Base-by-base conservation (phyloP, 352 stramenopile genomes). In the Phytophthora tentaculata region DNA sequence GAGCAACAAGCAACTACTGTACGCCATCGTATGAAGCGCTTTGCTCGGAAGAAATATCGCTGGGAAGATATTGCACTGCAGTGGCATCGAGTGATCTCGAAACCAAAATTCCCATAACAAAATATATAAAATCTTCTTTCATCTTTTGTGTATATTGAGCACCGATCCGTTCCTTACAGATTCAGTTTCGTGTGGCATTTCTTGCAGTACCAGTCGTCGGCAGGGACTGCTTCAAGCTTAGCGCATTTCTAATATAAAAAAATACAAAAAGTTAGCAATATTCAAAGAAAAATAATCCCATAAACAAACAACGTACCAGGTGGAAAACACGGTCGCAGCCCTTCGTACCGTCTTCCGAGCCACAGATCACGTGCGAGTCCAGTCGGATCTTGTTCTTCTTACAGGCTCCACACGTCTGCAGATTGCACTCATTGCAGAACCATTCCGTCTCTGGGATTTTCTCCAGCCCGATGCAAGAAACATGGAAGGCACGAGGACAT, bases 401-500 rank as follows among this genome's bases (percentile, higher is more conserved):
- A 68, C 90, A 97, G 6, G 74, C 58, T 0, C 78, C 86, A 59
- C 90, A 97, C 16, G 76, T 88, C 55, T 97, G 88, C 20, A 89
- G 56, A 24, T 94, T 91, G 58, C 90, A 97, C 48, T 96, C 87
- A 26, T 91, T 81, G 71, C 90, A 97, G 58, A 96, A 97, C 90
- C 90, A 97, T 55, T 95, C 89, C 10, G 84, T 87, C 0, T 86
- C 77, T 3, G 86, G 86, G n/a, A 93, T 74, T 3, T 67, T 53
- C 56, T 84, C 41, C n/a, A 95, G 59, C 5, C 77, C 74, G 45
- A 95, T 86, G 54, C 96, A 99, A 29, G 85, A 81, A 6, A 85
- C 62, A 77, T 99, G 96, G 74, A 97, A 99, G 7, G 92, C 86
- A 44, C 92, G 79, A 3, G 95, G 95, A 61, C 96, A 99, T 14